Conservation (phyloP, 371 early-diverging fungal genomes). For the Saksenaea vasiformis region DNA sequence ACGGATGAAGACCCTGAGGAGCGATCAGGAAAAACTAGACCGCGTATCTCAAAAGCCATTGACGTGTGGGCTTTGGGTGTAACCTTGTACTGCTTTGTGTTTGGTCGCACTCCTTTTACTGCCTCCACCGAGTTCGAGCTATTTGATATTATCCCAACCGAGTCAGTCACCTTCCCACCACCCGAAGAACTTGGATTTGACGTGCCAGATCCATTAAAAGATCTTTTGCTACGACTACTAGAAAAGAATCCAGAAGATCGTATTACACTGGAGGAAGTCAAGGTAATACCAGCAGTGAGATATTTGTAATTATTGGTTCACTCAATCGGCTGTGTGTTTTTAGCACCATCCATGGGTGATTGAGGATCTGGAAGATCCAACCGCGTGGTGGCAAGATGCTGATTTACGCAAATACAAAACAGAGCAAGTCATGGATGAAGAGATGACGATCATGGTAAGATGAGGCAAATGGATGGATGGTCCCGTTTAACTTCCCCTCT, state of each 20-base stretch:
- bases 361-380: slow-evolving; percentile 64
- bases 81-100: slow-evolving; percentile 94
- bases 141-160: slow-evolving; percentile 81
- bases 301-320: slow-evolving; percentile 43
- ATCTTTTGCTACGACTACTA: slow-evolving; percentile 69
- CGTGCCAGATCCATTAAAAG: slow-evolving; percentile 33
- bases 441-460: slow-evolving; percentile 33
- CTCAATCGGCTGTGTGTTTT: slow-evolving; percentile 73
- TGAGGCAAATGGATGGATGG: neutral
- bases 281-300: slow-evolving; percentile 36
- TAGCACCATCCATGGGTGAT: slow-evolving; percentile 82
- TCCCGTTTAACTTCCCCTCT: neutral
- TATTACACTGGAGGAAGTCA: slow-evolving; percentile 81
- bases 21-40: neutral
- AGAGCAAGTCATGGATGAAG: slow-evolving; percentile 35
- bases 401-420: slow-evolving; percentile 30
- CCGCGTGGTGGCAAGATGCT: slow-evolving; percentile 27
- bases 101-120: slow-evolving; percentile 94
- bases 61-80: slow-evolving; percentile 99
- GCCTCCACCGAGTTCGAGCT: slow-evolving; percentile 93
- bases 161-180: slow-evolving; percentile 38
- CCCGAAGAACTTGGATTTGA: slow-evolving; percentile 23
- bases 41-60: slow-evolving; percentile 78
- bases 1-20: slow-evolving; percentile 2
- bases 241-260: slow-evolving; percentile 82